These are phyloP conservation scores for Coniosporium apollinis DNA, from an alignment of 495 filamentous ascomycete species.

Conservation along the genomic window DNA sequence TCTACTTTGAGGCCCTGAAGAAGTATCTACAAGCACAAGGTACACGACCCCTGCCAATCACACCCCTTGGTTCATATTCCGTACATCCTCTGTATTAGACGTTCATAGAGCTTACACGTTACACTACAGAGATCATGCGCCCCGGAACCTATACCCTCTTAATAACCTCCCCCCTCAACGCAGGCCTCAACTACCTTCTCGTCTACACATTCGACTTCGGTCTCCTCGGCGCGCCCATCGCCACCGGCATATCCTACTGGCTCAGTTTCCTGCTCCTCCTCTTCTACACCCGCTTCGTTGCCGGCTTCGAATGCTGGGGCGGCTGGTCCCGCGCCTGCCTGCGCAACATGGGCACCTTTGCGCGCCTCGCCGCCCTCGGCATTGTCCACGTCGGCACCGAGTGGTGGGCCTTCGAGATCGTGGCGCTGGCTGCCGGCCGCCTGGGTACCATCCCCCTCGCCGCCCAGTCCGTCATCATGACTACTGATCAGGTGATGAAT, in stretches of 20 bases:
- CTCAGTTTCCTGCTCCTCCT: conserved; percentile 62
- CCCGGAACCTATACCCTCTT: conserved; percentile 78
- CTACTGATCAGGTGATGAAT: conserved; percentile 80
- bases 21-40: conserved; percentile 87
- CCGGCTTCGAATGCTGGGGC: conserved; percentile 68
- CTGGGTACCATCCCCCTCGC: conserved; percentile 73
- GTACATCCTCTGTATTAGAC: too few species aligned
- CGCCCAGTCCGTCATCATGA: conserved; percentile 88
- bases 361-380: conserved; percentile 59
- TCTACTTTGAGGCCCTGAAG: conserved; percentile 85
- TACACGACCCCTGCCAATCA: too few species aligned
- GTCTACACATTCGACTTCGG: conserved; percentile 54
- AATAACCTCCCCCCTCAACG: conserved; percentile 68
- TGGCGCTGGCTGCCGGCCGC: conserved; percentile 72
- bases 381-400: conserved; percentile 84
- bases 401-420: conserved; percentile 96
- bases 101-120: background rate
- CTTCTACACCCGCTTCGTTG: conserved; percentile 55
- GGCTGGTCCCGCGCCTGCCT: conserved; percentile 53
- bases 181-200: conserved; percentile 61
- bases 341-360: conserved; percentile 52
- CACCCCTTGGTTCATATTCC: too few species aligned
- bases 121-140: conserved; percentile 57
- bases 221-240: conserved; percentile 65
- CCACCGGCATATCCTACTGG: conserved; percentile 81